Evolutionary conservation across 495 filamentous ascomycete species (phyloP), one percentile per base, ranked within the genome.

Genomic region (Hypoxylon subgilvum): DNA sequence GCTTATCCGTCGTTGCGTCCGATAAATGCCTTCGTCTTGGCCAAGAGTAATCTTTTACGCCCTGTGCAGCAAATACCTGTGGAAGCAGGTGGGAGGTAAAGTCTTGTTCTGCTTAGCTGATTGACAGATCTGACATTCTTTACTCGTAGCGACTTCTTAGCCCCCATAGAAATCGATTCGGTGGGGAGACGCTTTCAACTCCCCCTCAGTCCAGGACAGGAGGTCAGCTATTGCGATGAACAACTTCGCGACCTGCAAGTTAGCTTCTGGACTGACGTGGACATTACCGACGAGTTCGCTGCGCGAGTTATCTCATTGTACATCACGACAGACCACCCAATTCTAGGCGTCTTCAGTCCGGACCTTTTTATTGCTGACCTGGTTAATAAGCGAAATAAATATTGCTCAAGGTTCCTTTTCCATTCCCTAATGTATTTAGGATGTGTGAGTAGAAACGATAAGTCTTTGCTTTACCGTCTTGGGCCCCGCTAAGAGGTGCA

Each of bases 261-360:
- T 8, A 17, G 10, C 9, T 48, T 50, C 8, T 70, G 67, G 67
- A 70, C 61, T 1, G 22, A 57, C 6, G 38, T 63, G 1, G 8
- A 25, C 1, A 44, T 68, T 18, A 21, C 38, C 6, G 52, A 54
- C 27, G 53, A 60, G 1, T 48, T 65, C 8, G 57, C 61, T 14
- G 67, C 65, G 5, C 43, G 41, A 22, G 36, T 56, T 22, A 57
- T 70, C 22, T 67, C 65, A 10, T 27, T 67, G 2, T 70, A 70
- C 19, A 56, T 70, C 12, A 53, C 52, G 30, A 70, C 64, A 5
- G 67, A 70, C 8, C 67, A 68, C 19, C 64, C 63, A 4, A 46
- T 66, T 12, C 19, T 69, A 17, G 63, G 63, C 6, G 32, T 66
- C 1, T 66, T 69, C 4, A 30, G 62, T 9, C 19, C 58, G 2